These are phyloP conservation scores for Alternaria dauci DNA, from an alignment of 2,329 filamentous ascomycete species.

Conservation along the genomic window DNA sequence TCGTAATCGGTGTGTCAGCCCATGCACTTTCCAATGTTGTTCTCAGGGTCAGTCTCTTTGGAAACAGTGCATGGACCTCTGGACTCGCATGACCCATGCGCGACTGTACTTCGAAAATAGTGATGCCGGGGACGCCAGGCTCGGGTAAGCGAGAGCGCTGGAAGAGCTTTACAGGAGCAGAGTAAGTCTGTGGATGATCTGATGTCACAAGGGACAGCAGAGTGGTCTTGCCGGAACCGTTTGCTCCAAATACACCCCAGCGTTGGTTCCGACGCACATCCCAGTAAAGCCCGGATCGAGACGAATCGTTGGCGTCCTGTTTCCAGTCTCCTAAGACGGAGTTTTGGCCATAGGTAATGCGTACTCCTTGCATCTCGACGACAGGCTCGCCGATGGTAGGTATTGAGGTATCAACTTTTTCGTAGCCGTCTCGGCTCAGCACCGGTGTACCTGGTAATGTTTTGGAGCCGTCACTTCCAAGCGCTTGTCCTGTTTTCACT, in stretches of 20 bases:
- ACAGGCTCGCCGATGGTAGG: slow-evolving; percentile 68
- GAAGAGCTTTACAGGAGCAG: slow-evolving; percentile 85
- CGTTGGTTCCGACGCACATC: slow-evolving; percentile 82
- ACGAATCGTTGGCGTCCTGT: slow-evolving; percentile 62
- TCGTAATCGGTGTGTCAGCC: slow-evolving; percentile 83
- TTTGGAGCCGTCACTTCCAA: slow-evolving; percentile 29
- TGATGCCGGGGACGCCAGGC: slow-evolving; percentile 75
- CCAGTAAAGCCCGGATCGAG: slow-evolving; percentile 77
- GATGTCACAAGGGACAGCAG: slow-evolving; percentile 91
- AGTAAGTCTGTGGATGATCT: slow-evolving; percentile 94
- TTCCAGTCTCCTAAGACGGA: slow-evolving; percentile 83
- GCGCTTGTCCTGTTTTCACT: slow-evolving; percentile 39
- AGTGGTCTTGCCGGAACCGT: slow-evolving; percentile 95
- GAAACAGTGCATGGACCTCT: slow-evolving; percentile 93
- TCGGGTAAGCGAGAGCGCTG: slow-evolving; percentile 81
- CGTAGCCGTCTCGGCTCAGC: slow-evolving; percentile 46
- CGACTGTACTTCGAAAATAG: slow-evolving; percentile 90
- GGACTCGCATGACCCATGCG: slow-evolving; percentile 93
- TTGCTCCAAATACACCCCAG: slow-evolving; percentile 92
- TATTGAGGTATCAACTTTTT: slow-evolving; percentile 28
- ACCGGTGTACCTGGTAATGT: slow-evolving; percentile 3
- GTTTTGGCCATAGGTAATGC: slow-evolving; percentile 80
- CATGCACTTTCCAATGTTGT: slow-evolving; percentile 84
- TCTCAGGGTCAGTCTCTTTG: slow-evolving; percentile 75
- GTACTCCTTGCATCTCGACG: slow-evolving; percentile 86